Conservation (phyloP, 192 early-diverging fungal species). For the Coemansia sp. region DNA sequence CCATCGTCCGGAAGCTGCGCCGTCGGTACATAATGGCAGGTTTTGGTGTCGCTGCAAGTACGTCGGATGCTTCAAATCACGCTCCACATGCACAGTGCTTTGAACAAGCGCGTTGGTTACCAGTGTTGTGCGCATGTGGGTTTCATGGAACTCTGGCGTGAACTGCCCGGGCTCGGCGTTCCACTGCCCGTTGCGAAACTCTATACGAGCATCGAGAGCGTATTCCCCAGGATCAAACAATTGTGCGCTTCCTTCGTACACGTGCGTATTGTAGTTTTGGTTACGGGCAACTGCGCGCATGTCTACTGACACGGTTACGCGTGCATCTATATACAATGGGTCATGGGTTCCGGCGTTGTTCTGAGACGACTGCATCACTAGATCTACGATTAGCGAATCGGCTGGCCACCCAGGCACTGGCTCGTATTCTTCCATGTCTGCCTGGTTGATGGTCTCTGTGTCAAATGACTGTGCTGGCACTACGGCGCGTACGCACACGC, state of each 20-base stretch:
- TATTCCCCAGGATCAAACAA: conserved; percentile 39
- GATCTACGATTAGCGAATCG: conserved; percentile 35
- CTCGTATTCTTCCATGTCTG: background rate
- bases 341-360: conserved; percentile 3
- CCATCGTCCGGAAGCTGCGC: conserved; percentile 26
- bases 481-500: conserved; percentile 26
- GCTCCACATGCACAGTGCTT: conserved; percentile 7
- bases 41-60: conserved; percentile 25
- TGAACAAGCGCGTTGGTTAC: background rate
- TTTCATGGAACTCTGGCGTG: conserved; percentile 12
- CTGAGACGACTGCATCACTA: conserved; percentile 15
- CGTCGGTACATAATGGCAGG: conserved; percentile 22
- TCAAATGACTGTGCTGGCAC: conserved; percentile 4
- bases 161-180: conserved; percentile 25
- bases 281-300: background rate
- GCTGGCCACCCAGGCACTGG: conserved; percentile 28
- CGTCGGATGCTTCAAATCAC: conserved; percentile 17
- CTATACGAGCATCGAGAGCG: conserved; percentile 30
- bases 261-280: background rate
- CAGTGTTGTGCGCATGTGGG: conserved; percentile 3
- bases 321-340: conserved; percentile 18
- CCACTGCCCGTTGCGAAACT: conserved; percentile 26
- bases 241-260: conserved; percentile 28
- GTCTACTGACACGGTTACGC: conserved; percentile 26
- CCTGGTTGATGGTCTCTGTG: background rate